Base-by-base conservation (phyloP, 108 stramenopile species). In the Fistulifera pelliculosa region DNA sequence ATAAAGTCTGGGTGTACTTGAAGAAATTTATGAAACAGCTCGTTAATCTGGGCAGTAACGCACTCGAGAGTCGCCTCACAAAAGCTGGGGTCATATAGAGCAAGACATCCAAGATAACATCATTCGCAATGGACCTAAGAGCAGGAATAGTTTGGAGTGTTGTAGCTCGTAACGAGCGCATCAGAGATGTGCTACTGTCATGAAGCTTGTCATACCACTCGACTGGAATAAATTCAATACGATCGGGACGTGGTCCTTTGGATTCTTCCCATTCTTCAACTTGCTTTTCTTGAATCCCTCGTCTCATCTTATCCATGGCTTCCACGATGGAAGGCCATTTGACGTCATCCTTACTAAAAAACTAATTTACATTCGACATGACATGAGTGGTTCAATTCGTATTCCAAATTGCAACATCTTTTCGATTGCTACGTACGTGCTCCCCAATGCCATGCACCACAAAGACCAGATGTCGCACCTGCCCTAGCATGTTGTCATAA, bases 401-500 rank as follows among this genome's bases (percentile, higher is more conserved):
- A 35, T 8, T 35, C 31, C 6, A 6, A 3, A 6, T 8, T 6
- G 31, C 31, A 35, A 35, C 31, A 35, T 8, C 31, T 3, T 35
- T 35, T 3, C 31, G 8, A 35, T 35, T 3, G 8, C 8, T 3
- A 35, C 31, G 3, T 35, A 35, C 31, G 31, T 35, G 31, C 31
- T 95, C 87, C 2, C 94, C 94, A 59, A 95, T 89, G 12, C 94
- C 94, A 59, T 95, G 94, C 15, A 95, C 73, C 2, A 93, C 86
- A 65, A 93, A 95, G 21, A 88, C 53, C 8, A 85, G 69, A 64
- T 94, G 87, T 7, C 60, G 60, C 13, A 82, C 65, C 21, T 79
- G 83, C 8, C 82, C 85, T 47, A 90, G 52, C 16, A 62, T 28
- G 50, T 56, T 68, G 47, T 94, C 93, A 7, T 90, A 79, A 17